phyloP scores from a whole-genome alignment of 305 asterid genomes.

The Nicotiana rustica region DNA sequence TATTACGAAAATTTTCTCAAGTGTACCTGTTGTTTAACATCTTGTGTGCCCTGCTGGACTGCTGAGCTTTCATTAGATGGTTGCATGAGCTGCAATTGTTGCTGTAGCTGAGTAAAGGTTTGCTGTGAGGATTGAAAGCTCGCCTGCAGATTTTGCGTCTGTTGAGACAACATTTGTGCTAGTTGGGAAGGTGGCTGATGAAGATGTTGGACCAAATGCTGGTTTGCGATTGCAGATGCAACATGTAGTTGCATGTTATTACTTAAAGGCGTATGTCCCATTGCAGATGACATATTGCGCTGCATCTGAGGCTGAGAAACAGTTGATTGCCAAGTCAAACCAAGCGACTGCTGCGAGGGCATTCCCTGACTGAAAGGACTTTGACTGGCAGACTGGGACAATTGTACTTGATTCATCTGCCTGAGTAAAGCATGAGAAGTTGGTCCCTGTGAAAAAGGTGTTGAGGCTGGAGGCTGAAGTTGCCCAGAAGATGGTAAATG shows the following conservation, averaged over 20 bases:
- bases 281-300: conserved; percentile 52
- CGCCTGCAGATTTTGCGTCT: conserved; percentile 92
- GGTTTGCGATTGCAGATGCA: conserved; percentile 49
- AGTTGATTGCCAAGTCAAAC: conserved; percentile 57
- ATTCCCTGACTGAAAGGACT: conserved; percentile 59
- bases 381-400: conserved; percentile 56
- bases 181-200: conserved; percentile 74
- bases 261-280: conserved; percentile 56
- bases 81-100: conserved; percentile 85
- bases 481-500: conserved; percentile 59
- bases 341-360: conserved; percentile 57
- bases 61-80: conserved; percentile 67
- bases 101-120: conserved; percentile 89
- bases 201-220: conserved; percentile 52
- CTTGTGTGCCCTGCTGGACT: conserved; percentile 63
- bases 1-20: conserved; percentile 2
- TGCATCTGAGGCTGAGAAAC: conserved; percentile 65
- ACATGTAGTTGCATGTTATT: conserved; percentile 34
- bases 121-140: conserved; percentile 90
- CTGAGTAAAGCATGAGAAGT: conserved; percentile 57
- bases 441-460: conserved; percentile 58
- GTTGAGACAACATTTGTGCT: conserved; percentile 96
- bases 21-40: conserved; percentile 71
- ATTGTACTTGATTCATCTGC: conserved; percentile 63
- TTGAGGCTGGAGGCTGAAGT: conserved; percentile 50